A percentile compares a stretch with the other conserved stretches of the same genome.
phyloP scores from a whole-genome alignment of 495 filamentous ascomycete genomes.

The Neurospora pannonica region DNA sequence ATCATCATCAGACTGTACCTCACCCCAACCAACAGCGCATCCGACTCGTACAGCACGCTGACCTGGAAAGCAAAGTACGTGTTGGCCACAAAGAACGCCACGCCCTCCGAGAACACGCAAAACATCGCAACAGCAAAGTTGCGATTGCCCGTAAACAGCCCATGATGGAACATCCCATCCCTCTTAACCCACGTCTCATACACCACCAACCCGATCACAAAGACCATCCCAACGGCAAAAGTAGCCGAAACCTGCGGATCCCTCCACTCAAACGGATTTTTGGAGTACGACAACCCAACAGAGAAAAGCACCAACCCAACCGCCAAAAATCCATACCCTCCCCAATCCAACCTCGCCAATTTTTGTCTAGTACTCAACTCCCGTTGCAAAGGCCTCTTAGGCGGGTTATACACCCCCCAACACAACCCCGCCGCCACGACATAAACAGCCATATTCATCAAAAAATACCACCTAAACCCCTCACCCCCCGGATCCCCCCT shows the following conservation, averaged over 20 bases:
- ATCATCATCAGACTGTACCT: slow-evolving; percentile 20
- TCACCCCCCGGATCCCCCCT: slow-evolving; percentile 5
- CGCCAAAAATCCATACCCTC: slow-evolving; percentile 22
- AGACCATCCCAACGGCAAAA: slow-evolving; percentile 18
- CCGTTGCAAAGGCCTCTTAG: slow-evolving; percentile 3
- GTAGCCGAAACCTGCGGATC: slow-evolving; percentile 21
- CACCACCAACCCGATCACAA: slow-evolving; percentile 8
- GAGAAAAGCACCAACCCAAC: slow-evolving; percentile 22
- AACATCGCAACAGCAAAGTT: slow-evolving; percentile 23
- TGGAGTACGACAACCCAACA: slow-evolving; percentile 25
- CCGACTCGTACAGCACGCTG: slow-evolving; percentile 19
- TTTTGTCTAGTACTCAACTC: slow-evolving; percentile 15
- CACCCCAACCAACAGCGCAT: slow-evolving; percentile 15
- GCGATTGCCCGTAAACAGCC: slow-evolving; percentile 19
- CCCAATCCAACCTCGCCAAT: slow-evolving; percentile 24
- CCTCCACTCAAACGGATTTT: slow-evolving; percentile 27
- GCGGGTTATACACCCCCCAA: slow-evolving; percentile 19
- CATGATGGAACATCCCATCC: slow-evolving; percentile 31
- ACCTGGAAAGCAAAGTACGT: slow-evolving; percentile 29
- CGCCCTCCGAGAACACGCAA: slow-evolving; percentile 24
- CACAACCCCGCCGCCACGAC: slow-evolving; percentile 12
- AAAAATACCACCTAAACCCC: slow-evolving; percentile 25
- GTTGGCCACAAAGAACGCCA: slow-evolving; percentile 29
- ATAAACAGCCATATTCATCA: slow-evolving; percentile 16
- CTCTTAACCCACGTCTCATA: slow-evolving; percentile 23